Percentiles rank a stretch among this genome's conserved stretches.
These are phyloP conservation scores for Fusarium concolor DNA, from an alignment of 2,329 filamentous ascomycete genomes.

Conservation along the genomic window DNA sequence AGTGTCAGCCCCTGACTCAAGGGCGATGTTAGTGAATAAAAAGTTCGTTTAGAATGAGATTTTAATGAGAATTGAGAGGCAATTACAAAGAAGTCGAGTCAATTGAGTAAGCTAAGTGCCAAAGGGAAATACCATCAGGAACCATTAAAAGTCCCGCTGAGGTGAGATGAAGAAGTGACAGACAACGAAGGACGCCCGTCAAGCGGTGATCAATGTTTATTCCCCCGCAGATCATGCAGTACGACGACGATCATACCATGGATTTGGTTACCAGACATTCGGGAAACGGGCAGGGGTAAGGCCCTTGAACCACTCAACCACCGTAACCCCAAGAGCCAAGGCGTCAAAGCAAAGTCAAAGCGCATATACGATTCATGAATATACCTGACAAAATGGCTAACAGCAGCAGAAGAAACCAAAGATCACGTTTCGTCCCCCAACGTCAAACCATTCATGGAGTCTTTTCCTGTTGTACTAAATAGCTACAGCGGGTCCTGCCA, in stretches of 20 bases:
- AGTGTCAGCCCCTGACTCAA: neutral
- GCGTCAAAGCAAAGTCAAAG: neutral
- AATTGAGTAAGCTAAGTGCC: neutral
- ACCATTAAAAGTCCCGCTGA: neutral
- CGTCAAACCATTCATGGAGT: constrained; percentile 2
- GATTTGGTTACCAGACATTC: neutral
- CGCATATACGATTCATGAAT: neutral
- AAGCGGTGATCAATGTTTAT: neutral
- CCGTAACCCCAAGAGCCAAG: too few species aligned
- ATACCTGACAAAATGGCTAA: neutral
- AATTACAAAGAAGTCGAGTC: too few species aligned
- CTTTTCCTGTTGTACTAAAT: neutral
- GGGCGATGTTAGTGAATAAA: neutral
- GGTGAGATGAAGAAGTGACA: neutral
- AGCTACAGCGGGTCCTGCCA: neutral
- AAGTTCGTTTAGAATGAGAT: neutral
- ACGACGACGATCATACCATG: neutral
- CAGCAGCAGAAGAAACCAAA: neutral
- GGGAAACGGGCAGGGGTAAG: neutral
- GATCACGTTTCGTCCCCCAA: neutral
- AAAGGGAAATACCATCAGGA: neutral
- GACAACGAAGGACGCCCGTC: neutral
- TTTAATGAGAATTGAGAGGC: neutral
- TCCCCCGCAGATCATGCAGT: neutral
- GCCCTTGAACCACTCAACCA: neutral